Base-by-base conservation (phyloP, 1,284 basidiomycete genomes). In the Mycena citricolor region DNA sequence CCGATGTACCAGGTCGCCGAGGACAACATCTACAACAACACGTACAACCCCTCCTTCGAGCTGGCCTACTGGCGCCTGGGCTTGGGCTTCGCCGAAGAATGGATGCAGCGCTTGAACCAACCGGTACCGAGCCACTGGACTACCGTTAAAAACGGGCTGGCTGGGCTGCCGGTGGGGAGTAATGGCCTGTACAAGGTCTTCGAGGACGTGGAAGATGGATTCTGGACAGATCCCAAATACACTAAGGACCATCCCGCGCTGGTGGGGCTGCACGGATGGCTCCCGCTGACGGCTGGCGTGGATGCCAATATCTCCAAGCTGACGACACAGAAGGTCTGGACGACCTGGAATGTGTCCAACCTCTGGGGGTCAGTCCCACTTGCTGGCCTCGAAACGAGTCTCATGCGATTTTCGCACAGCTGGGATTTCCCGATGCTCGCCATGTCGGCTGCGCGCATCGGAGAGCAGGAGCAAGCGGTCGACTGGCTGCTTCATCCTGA, bases 371-470 rank as follows among this genome's bases (percentile, higher is more conserved):
- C 46, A 59, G 71, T 61, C 13, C 7, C n/a, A 21, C 32, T 12
- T 20, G 37, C 4, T 19, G 8, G 26, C n/a, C n/a, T 29, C 32
- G 21, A n/a, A n/a, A n/a, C n/a, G n/a, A n/a, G n/a, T n/a, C n/a
- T n/a, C n/a, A n/a, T n/a, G n/a, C n/a, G n/a, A 30, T 19, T 13
- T 29, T 31, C 32, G 19, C 14, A 17, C 24, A 24, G 4, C n/a
- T 81, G 78, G 79, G 79, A 81, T 58, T 80, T 80, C 52, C 75
- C 77, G 0, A 74, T 81, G 73, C 70, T 81, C 2, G 78, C 78
- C 0, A 78, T 82, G 74, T 77, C 75, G 2, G 77, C 78, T 12
- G 78, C 78, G 14, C 68, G 78, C 2, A 73, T 73, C 44, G 72
- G 72, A 5, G 65, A 77, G 22, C 57, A 67, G 5, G 68, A 71